Evolutionary conservation across 2,329 filamentous ascomycete species (phyloP).

Genomic region (Leptodontidium sp.): DNA sequence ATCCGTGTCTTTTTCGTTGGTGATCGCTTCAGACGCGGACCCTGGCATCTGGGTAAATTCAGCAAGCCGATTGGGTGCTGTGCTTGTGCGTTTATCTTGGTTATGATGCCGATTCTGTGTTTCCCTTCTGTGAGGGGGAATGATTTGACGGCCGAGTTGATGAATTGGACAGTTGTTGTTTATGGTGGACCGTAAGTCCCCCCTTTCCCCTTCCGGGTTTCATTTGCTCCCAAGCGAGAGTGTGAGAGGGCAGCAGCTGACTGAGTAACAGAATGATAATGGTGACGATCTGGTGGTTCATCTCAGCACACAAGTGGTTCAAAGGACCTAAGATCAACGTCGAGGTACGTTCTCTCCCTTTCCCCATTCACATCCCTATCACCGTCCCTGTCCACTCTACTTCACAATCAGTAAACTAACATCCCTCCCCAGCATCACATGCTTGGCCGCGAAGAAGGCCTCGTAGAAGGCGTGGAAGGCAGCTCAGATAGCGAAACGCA

Average conservation of each 20-base stretch:
- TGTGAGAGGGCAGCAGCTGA: background rate
- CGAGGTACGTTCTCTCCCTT: slow-evolving; percentile 46
- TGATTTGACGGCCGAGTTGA: slow-evolving; percentile 57
- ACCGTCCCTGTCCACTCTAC: background rate
- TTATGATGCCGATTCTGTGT: slow-evolving; percentile 74
- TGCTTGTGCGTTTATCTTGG: slow-evolving; percentile 63
- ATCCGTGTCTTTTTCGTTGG: slow-evolving; percentile 67
- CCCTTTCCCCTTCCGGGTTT: background rate
- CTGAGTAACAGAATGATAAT: slow-evolving; percentile 54
- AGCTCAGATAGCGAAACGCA: slow-evolving; percentile 35
- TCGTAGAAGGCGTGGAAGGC: slow-evolving; percentile 39
- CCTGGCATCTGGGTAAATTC: slow-evolving; percentile 70
- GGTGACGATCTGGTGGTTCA: slow-evolving; percentile 65
- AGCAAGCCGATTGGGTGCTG: slow-evolving; percentile 62
- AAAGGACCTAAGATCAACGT: slow-evolving; percentile 71
- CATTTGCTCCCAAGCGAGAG: slow-evolving; percentile 22
- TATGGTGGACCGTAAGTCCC: slow-evolving; percentile 60
- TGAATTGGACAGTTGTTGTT: slow-evolving; percentile 73
- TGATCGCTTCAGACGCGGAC: slow-evolving; percentile 67
- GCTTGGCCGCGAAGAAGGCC: slow-evolving; percentile 40
- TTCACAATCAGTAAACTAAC: slow-evolving; percentile 18
- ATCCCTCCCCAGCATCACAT: slow-evolving; percentile 42
- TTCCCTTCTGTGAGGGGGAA: slow-evolving; percentile 63
- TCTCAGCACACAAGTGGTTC: slow-evolving; percentile 71
- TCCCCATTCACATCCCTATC: background rate